Base-by-base conservation (phyloP, 495 filamentous ascomycete species). In the Astrothelium subdiscretum region DNA sequence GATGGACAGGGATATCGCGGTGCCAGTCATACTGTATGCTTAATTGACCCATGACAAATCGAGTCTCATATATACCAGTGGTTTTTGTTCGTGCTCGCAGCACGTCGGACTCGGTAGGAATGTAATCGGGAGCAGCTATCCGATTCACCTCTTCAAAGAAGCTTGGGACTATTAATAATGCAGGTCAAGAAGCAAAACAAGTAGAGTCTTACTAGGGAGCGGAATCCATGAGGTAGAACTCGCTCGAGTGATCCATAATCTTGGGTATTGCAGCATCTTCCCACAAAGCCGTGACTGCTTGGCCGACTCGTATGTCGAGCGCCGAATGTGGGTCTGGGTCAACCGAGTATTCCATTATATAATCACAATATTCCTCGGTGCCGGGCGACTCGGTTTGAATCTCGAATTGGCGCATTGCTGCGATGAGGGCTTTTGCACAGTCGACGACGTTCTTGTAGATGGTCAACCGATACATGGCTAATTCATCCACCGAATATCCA, bases 141-240 rank as follows among this genome's bases (percentile, higher is more conserved):
- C 94, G 83, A 64, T 80, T 79, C 26, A 90, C 90, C 73, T 97
- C 89, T 40, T 96, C 89, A 73, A 98, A 97, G 77, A 98, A 97
- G 76, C 92, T 97, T 58, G 24, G 26, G 29, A 61, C 8, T 3
- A 63, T 75, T 58, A 78, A 71, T 65, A 62, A 8, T 0, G 26
- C 20, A 43, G 27, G 15, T 40, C 32, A 59, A 32, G 20, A 43
- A 35, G 26, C 35, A 12, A 57, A 24, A 12, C 38, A 38, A 3
- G 18, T 15, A 5, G 22, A 10, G 43, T 80, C 91, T 71, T 80
- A 97, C 92, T 98, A 98, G 76, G 92, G 92, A 32, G 94, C 94
- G 24, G 94, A 97, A 76, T 98, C 94, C 94, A 98, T 98, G 65
- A 98, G 77, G 71, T 98, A 98, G 70, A 98, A 98, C 75, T 98